phyloP scores from a whole-genome alignment of 169 alveolate genomes.

The Plasmodium sp. region DNA sequence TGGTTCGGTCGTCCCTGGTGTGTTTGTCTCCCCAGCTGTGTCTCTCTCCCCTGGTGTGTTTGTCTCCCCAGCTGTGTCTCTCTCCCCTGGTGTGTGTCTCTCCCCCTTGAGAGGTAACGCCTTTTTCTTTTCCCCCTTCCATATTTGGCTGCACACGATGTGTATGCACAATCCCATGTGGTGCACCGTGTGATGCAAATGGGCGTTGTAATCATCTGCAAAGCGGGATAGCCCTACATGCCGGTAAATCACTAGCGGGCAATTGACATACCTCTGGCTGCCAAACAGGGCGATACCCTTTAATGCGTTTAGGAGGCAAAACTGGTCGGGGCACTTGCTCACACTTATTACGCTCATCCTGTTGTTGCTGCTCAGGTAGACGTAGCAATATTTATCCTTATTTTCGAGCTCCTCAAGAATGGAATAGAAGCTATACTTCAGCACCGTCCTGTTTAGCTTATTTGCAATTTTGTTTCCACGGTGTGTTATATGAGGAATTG shows the following conservation, averaged over 20 bases:
- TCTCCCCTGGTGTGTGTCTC: no score
- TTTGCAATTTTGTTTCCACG: neutral
- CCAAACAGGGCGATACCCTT: neutral
- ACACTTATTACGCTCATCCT: slow-evolving; percentile 56
- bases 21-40: neutral
- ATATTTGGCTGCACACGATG: slow-evolving; percentile 20
- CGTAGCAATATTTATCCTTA: slow-evolving; percentile 22
- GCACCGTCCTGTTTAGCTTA: slow-evolving; percentile 4
- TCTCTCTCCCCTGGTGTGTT: neutral
- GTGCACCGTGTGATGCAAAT: slow-evolving; percentile 39
- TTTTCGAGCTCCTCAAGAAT: slow-evolving; percentile 62
- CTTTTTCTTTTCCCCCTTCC: neutral
- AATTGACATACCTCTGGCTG: slow-evolving; percentile 9
- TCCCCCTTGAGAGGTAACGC: neutral
- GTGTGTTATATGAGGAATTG: neutral
- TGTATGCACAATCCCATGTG: slow-evolving; percentile 30
- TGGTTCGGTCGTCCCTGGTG: neutral
- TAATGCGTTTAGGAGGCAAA: neutral
- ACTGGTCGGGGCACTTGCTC: slow-evolving; percentile 36
- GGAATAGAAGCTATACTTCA: slow-evolving; percentile 18
- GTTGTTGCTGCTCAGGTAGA: slow-evolving; percentile 19
- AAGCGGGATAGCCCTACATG: slow-evolving; percentile 18
- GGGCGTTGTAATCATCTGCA: neutral
- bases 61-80: neutral
- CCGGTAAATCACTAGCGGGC: slow-evolving; percentile 38